These are phyloP conservation scores for Cercospora berteroae DNA, from an alignment of 2,329 filamentous ascomycete genomes.

Conservation along the genomic window DNA sequence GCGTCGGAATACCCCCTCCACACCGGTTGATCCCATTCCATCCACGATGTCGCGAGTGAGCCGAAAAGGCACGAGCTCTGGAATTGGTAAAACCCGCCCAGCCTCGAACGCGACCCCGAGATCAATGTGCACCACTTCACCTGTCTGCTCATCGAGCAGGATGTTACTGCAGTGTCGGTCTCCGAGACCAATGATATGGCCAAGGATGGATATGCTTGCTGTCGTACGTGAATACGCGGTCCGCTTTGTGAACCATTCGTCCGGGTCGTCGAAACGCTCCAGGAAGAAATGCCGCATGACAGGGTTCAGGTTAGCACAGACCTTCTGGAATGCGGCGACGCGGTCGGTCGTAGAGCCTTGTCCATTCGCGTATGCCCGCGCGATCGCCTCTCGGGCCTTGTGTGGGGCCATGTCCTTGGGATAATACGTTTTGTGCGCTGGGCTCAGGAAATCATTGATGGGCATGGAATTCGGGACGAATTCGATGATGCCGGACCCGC, in stretches of 20 bases:
- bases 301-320: conserved; percentile 80
- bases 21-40: conserved; percentile 92
- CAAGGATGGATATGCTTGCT: conserved; percentile 91
- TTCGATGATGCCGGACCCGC: conserved; percentile 86
- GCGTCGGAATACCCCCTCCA: conserved; percentile 93
- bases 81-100: conserved; percentile 89
- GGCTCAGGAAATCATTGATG: conserved; percentile 86
- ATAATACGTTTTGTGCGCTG: conserved; percentile 82
- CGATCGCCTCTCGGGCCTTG: conserved; percentile 76
- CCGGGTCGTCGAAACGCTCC: conserved; percentile 87
- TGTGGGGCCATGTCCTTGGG: conserved; percentile 77
- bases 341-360: conserved; percentile 61
- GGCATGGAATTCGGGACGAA: conserved; percentile 94
- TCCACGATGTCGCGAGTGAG: conserved; percentile 93
- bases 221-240: conserved; percentile 91
- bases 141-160: conserved; percentile 80
- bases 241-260: conserved; percentile 90
- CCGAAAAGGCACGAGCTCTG: conserved; percentile 93
- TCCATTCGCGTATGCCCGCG: conserved; percentile 63
- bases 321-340: conserved; percentile 71
- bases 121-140: conserved; percentile 95
- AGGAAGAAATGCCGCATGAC: conserved; percentile 98
- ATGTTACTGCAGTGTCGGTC: conserved; percentile 98
- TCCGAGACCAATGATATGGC: conserved; percentile 81
- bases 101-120: conserved; percentile 96